Evolutionary conservation across 2,329 filamentous ascomycete genomes (phyloP).

Genomic region (Rosellinia necatrix): DNA sequence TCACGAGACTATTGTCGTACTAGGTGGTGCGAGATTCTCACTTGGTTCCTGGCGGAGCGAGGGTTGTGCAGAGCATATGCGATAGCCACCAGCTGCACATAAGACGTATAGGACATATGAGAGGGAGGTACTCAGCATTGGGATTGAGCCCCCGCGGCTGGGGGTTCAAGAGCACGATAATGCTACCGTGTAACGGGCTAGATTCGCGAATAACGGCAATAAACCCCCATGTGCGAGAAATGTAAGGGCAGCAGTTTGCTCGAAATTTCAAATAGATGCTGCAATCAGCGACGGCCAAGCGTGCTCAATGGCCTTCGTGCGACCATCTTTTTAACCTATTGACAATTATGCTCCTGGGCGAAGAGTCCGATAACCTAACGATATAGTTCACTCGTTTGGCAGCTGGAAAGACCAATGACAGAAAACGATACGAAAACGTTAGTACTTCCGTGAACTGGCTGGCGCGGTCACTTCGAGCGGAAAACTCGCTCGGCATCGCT

Average conservation of each 20-base stretch:
- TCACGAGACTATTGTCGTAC: background rate
- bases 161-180: background rate
- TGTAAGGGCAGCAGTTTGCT: background rate
- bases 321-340: background rate
- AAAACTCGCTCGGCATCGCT: no score
- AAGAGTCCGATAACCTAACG: background rate
- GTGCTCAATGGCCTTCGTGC: conserved; percentile 2
- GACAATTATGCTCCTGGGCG: background rate
- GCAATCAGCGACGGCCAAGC: background rate
- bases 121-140: no score
- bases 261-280: background rate
- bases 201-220: background rate
- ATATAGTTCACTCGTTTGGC: background rate
- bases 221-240: background rate
- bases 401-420: conserved; percentile 3
- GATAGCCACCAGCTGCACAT: conserved; percentile 5
- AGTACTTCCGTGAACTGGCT: background rate
- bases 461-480: no score
- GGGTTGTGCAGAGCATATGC: conserved; percentile 4
- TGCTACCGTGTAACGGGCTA: background rate
- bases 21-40: background rate
- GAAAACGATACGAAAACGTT: background rate
- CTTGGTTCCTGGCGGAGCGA: background rate
- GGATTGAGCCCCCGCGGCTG: conserved; percentile 5
- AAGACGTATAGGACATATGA: background rate